phyloP scores from a whole-genome alignment of 2,329 filamentous ascomycete genomes.

The Aspergillus neoniger region DNA sequence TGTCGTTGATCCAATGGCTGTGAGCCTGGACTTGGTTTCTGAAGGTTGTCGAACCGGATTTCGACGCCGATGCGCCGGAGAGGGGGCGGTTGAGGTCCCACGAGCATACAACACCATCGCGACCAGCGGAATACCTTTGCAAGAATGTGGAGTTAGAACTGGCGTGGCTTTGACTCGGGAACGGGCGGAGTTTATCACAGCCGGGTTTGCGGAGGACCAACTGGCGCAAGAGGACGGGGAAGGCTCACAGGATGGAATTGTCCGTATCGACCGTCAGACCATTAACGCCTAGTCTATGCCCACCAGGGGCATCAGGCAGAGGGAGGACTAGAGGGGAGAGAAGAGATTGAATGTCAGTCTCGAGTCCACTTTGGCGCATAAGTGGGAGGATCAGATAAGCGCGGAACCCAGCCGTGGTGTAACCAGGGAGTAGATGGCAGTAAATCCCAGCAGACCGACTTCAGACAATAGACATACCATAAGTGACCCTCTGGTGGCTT shows the following conservation, averaged over 20 bases:
- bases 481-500: slow-evolving; percentile 67
- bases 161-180: slow-evolving; percentile 8
- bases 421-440: neutral
- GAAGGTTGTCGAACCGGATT: slow-evolving; percentile 53
- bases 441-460: neutral
- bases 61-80: slow-evolving; percentile 28
- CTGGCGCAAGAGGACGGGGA: neutral
- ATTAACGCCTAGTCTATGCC: slow-evolving; percentile 92
- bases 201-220: neutral
- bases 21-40: slow-evolving; percentile 74
- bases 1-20: slow-evolving; percentile 96
- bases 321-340: slow-evolving; percentile 60
- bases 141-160: slow-evolving; percentile 22
- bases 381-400: slow-evolving; percentile 13
- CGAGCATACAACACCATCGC: slow-evolving; percentile 92
- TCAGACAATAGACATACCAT: slow-evolving; percentile 55
- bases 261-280: slow-evolving; percentile 83
- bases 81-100: slow-evolving; percentile 70
- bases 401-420: neutral
- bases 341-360: slow-evolving; percentile 10
- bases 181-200: neutral
- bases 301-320: slow-evolving; percentile 72
- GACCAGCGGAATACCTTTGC: slow-evolving; percentile 85
- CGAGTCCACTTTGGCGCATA: neutral
- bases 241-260: slow-evolving; percentile 78